phyloP scores from a whole-genome alignment of 73 alveolate species.

The Tetrahymena elliotti region DNA sequence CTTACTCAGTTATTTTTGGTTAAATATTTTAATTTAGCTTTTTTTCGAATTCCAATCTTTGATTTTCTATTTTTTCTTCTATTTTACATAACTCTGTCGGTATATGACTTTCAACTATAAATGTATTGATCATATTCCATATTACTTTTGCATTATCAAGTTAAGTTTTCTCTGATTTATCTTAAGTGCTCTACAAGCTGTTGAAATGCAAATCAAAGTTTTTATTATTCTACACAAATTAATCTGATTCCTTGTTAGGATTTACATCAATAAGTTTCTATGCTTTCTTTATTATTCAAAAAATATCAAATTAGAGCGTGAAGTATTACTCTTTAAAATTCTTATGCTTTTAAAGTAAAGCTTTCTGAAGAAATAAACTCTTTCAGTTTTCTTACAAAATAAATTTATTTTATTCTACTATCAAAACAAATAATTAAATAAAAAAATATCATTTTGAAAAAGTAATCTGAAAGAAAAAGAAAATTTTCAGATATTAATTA shows the following conservation, averaged over 20 bases:
- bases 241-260: neutral
- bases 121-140: neutral
- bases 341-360: too few relatives aligned
- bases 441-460: too few relatives aligned
- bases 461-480: too few relatives aligned
- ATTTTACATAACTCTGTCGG: neutral
- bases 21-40: neutral
- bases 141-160: neutral
- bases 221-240: neutral
- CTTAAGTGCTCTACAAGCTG: neutral
- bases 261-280: neutral
- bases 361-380: too few relatives aligned
- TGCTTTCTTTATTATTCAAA: neutral
- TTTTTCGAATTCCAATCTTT: neutral
- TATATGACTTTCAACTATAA: neutral
- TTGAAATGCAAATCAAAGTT: neutral
- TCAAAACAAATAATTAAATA: too few relatives aligned
- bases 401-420: too few relatives aligned
- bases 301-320: neutral
- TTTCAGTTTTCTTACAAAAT: too few relatives aligned
- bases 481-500: too few relatives aligned
- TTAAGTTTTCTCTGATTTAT: neutral
- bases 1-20: neutral
- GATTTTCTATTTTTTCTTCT: neutral
- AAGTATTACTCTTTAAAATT: neutral